Percentiles rank a stretch among this genome's conserved stretches.
phyloP scores from a whole-genome alignment of 805 yeast species.

The Hagleromyces aurorensis region DNA sequence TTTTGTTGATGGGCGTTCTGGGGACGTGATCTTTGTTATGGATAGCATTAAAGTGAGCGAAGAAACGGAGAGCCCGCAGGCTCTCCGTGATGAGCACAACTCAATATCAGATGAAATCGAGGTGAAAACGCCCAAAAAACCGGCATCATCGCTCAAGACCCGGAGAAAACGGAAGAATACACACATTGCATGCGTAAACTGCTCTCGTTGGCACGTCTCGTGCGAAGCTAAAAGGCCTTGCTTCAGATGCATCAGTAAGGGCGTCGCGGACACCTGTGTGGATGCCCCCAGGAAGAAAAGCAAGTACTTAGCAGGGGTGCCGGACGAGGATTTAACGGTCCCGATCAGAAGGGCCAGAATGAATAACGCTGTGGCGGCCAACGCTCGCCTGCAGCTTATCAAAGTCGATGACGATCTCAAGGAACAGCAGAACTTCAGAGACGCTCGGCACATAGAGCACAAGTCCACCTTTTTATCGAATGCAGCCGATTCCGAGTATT shows the following conservation, averaged over 20 bases:
- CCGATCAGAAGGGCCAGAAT: constrained; percentile 6
- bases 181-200: constrained; percentile 80
- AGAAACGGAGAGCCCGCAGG: too few relatives aligned
- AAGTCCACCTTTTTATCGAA: constrained; percentile 48
- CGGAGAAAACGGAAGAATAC: constrained; percentile 51
- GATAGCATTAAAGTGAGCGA: too few relatives aligned
- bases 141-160: constrained; percentile 3
- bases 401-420: constrained; percentile 8
- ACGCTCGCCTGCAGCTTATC: not conserved
- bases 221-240: constrained; percentile 85
- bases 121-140: not conserved
- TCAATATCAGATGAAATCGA: constrained; percentile 3
- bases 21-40: too few relatives aligned
- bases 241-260: constrained; percentile 63
- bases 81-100: too few relatives aligned
- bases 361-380: constrained; percentile 1
- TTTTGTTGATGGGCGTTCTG: too few relatives aligned
- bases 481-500: constrained; percentile 69
- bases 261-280: constrained; percentile 59
- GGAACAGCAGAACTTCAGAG: constrained; percentile 18
- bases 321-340: constrained; percentile 26
- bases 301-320: constrained; percentile 67
- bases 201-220: constrained; percentile 86
- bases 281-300: constrained; percentile 87
- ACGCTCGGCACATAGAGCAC: constrained; percentile 20